Conservation (phyloP, 2,329 filamentous ascomycete genomes). For the Cadophora sp. region DNA sequence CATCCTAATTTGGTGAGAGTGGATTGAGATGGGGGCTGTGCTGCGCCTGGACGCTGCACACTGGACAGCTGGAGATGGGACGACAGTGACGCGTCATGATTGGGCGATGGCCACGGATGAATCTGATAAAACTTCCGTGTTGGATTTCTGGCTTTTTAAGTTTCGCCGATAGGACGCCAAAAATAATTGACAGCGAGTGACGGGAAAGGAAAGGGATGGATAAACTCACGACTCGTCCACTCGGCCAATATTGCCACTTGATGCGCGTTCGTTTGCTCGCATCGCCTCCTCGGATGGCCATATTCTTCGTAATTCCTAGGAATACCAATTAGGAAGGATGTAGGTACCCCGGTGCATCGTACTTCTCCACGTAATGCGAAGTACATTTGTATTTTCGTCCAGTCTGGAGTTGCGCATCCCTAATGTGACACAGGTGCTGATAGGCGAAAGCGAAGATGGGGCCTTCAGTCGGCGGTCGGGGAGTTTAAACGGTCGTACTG, state of each 20-base stretch:
- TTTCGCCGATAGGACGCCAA: constrained; percentile 15
- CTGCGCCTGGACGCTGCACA: not conserved
- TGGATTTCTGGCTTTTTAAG: not conserved
- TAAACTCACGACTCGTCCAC: no score
- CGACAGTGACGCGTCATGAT: not conserved
- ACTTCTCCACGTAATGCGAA: not conserved
- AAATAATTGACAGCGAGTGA: not conserved
- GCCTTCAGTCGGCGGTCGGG: not conserved
- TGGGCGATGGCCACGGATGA: not conserved
- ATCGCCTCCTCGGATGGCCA: not conserved
- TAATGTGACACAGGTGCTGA: not conserved
- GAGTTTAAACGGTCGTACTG: not conserved
- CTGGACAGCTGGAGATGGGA: not conserved
- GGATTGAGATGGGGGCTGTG: constrained; percentile 10
- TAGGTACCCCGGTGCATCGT: no score
- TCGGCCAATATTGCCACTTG: no score
- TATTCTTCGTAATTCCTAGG: not conserved
- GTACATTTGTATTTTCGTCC: not conserved
- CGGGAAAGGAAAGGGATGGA: no score
- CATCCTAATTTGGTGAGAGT: not conserved
- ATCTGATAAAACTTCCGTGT: not conserved
- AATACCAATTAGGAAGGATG: no score
- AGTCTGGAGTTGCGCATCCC: not conserved
- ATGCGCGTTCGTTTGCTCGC: not conserved
- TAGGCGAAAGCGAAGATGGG: not conserved